Conservation (phyloP, 2,329 filamentous ascomycete species). For the Amauroascus verrucosus region DNA sequence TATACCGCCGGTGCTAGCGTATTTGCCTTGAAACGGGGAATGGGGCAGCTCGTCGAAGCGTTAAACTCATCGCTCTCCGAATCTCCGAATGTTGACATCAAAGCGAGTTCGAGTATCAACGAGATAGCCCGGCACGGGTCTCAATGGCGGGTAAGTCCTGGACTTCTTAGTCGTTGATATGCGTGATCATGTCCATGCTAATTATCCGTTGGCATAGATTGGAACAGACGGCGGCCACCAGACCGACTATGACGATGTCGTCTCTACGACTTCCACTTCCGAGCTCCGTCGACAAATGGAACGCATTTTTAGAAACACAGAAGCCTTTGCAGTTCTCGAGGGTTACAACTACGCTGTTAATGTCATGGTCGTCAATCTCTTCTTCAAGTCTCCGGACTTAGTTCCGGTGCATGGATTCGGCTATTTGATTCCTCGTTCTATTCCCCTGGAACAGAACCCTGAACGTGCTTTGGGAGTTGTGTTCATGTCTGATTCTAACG, state of each 20-base stretch:
- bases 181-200: not conserved
- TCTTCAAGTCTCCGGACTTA: constrained; percentile 57
- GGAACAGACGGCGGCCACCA: not conserved
- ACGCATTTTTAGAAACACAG: not conserved
- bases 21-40: constrained; percentile 44
- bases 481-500: constrained; percentile 66
- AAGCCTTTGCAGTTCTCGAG: constrained; percentile 20
- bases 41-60: constrained; percentile 50
- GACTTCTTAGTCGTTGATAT: not conserved
- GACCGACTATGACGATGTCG: constrained; percentile 20
- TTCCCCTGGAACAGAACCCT: constrained; percentile 62
- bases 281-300: constrained; percentile 14
- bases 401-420: constrained; percentile 67
- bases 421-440: constrained; percentile 74
- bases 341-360: constrained; percentile 55
- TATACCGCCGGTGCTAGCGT: constrained; percentile 27
- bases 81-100: constrained; percentile 52
- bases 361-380: constrained; percentile 88
- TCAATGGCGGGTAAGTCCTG: not conserved
- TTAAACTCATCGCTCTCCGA: constrained; percentile 43
- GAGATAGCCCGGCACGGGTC: constrained; percentile 20
- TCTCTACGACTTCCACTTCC: constrained; percentile 21
- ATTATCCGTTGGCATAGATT: constrained; percentile 2
- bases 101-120: constrained; percentile 41
- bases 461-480: constrained; percentile 82